These are phyloP conservation scores for Penicillium desertorum DNA, from an alignment of 495 filamentous ascomycete species.

Conservation along the genomic window DNA sequence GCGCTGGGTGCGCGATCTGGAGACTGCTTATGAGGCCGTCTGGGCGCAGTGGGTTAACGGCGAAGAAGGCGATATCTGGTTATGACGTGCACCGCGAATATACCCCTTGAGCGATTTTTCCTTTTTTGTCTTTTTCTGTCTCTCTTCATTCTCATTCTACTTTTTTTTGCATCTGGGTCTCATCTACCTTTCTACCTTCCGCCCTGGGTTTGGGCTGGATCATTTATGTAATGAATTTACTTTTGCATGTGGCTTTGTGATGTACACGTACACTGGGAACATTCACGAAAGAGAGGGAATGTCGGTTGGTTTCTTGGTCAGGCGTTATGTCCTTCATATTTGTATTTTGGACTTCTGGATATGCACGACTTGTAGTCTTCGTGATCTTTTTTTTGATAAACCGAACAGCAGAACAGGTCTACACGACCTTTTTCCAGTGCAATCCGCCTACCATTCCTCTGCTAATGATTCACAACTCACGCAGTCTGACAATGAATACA, in stretches of 20 bases:
- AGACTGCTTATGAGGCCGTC: constrained; percentile 81
- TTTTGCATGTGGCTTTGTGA: constrained; percentile 7
- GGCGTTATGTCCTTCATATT: background rate
- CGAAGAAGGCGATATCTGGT: constrained; percentile 87
- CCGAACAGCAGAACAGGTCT: constrained; percentile 1
- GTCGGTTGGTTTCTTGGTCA: constrained; percentile 1
- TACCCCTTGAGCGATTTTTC: constrained; percentile 41
- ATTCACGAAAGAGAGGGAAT: constrained; percentile 1
- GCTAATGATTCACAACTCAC: background rate
- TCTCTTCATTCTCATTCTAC: background rate
- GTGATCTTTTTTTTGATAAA: constrained; percentile 1
- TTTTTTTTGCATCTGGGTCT: constrained; percentile 1
- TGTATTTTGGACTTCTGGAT: background rate
- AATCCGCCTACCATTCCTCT: background rate
- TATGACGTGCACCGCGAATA: constrained; percentile 46
- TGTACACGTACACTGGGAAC: constrained; percentile 9
- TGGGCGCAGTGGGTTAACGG: constrained; percentile 87
- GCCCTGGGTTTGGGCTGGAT: constrained; percentile 1
- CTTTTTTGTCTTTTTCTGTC: constrained; percentile 11
- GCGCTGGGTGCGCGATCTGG: constrained; percentile 90
- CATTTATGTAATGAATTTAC: constrained; percentile 7
- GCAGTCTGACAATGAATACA: background rate
- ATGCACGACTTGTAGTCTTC: background rate
- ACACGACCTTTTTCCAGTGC: background rate
- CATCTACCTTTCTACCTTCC: background rate